A percentile compares a stretch with the other conserved stretches of the same genome.
These are phyloP conservation scores for Microglena sp. DNA, from an alignment of 139 green algal species.

Conservation along the genomic window DNA sequence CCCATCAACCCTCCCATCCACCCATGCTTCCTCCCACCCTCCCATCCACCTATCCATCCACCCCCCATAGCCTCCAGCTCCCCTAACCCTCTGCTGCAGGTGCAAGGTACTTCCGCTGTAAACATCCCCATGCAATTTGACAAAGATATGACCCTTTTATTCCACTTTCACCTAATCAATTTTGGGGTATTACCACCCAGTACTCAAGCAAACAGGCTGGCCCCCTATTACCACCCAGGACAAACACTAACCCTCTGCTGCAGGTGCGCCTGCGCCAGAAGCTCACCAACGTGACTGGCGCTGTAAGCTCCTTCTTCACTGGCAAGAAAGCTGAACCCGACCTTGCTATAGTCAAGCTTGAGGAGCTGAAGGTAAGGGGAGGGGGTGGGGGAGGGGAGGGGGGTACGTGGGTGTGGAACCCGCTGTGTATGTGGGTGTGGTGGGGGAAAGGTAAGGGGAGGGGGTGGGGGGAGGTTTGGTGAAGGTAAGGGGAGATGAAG, in stretches of 20 bases:
- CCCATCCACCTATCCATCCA: background rate
- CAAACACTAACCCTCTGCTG: conserved; percentile 1
- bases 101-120: background rate
- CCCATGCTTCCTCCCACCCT: background rate
- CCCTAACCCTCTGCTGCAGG: background rate
- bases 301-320: conserved; percentile 80
- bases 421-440: too few species aligned
- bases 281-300: conserved; percentile 38
- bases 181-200: too few species aligned
- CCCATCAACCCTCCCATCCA: background rate
- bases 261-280: conserved; percentile 68
- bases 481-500: too few species aligned
- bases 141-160: background rate
- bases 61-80: background rate
- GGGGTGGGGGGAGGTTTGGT: too few species aligned
- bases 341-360: conserved; percentile 64
- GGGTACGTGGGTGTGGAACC: too few species aligned
- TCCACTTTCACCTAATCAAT: background rate
- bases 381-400: too few species aligned
- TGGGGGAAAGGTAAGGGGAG: too few species aligned
- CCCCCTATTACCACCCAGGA: too few species aligned
- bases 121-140: background rate
- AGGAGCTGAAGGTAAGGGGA: conserved; percentile 59
- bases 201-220: too few species aligned
- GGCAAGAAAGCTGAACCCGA: conserved; percentile 43